Base-by-base conservation (phyloP, 1,139 yeast species). In the Yamadazyma conglobata region DNA sequence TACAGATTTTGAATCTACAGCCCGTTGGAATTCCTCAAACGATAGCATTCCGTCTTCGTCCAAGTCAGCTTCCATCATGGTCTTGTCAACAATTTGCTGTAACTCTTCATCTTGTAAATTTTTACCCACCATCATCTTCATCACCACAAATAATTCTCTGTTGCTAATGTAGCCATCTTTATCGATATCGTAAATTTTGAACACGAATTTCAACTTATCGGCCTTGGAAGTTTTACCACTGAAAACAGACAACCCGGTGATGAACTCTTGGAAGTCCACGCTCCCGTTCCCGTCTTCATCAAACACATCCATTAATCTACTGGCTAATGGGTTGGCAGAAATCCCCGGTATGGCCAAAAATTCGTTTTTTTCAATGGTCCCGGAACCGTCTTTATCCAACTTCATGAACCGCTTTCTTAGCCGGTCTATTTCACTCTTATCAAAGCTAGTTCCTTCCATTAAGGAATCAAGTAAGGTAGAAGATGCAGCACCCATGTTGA, bases 101-200 rank as follows among this genome's bases (percentile, higher is more conserved):
- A 93, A 67, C 50, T 91, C 96, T 22, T 76, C 79, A 38, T 86
- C 95, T 41, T 79, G 83, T 37, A 93, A 62, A 50, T 91, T 89
- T 47, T 79, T 82, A 3, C 97, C 98, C 23, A 91, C 98, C 98
- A 93, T 93, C 79, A 87, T 85, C 58, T 91, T 86, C 64, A 93
- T 70, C 25, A 93, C 97, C 28, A 91, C 72, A 51, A 82, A 93
- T 36, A 93, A 61, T 58, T 93, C 99, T 14, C 98, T 98, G 51
- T 91, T 91, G 4, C 96, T 89, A 27, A 93, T 86, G 51, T 56
- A 88, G 0, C 98, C 98, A 54, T 93, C 99, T 33, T 89, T 71
- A 56, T 93, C 99, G 42, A 93, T 88, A 52, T 93, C 99, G 52
- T 91, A 93, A 12, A 93, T 87, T 51, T 80, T 85, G 61, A 93